Evolutionary conservation across 192 early-diverging fungal genomes (phyloP), one percentile per base, ranked within the genome.

Genomic region (Coemansia sp.): DNA sequence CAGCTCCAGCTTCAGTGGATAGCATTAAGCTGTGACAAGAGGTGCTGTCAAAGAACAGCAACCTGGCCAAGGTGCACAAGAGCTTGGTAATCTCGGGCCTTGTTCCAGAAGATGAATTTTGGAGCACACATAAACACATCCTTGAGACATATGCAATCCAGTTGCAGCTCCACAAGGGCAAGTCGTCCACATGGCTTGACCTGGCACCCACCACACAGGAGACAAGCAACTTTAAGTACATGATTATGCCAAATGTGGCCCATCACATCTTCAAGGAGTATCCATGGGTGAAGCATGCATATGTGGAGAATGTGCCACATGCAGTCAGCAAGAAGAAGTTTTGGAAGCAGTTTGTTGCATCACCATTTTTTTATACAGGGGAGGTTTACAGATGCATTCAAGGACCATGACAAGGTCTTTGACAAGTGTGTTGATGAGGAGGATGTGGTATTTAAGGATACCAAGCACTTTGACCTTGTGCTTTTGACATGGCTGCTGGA

Each of bases 61-160:
- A 92, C 6, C 71, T 93, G 9, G 73, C 81, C 18, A 75, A 71
- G 33, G 73, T 96, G 9, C 92, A 94, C 73, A 80, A 76, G 59
- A 90, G 90, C 24, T 67, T 97, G 43, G 92, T 95, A 4, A 64
- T 91, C 7, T 71, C 83, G 0, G 87, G 86, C 22, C 76, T 86
- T n/a, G 78, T 97, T 4, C 71, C 81, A 6, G 95, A 98, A 65
- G 91, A 95, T 54, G 95, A 98, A 52, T 98, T 98, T 56, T 98
- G 95, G 95, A 85, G 87, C 50, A 86, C 83, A 40, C 78, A 89
- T 16, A 73, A 77, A 69, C 73, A 91, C 54, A 64, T 92, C 29
- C 75, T 94, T 40, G 79, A 83, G 58, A 90, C 90, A 58, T 86
- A 94, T 58, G 80, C 82, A 1, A 86, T 84, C 22, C 82, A 82